phyloP scores from a whole-genome alignment of 2,329 filamentous ascomycete genomes.

The Trichoderma asperellum region DNA sequence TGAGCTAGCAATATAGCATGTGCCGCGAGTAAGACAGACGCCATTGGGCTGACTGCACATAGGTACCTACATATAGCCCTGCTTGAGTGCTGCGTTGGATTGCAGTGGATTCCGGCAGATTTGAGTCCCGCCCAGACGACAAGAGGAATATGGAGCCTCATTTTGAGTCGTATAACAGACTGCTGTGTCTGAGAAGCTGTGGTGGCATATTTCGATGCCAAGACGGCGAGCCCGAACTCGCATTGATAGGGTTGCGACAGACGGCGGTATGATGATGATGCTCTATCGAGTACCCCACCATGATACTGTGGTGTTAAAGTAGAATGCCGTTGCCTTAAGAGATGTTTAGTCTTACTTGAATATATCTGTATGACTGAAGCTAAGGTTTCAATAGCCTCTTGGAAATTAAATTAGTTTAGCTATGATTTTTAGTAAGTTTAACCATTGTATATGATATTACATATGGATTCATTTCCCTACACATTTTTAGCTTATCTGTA shows the following conservation, averaged over 20 bases:
- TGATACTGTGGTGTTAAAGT: not conserved
- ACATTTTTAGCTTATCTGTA: not conserved
- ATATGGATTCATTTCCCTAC: too few species aligned
- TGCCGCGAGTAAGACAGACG: not conserved
- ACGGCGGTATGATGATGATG: not conserved
- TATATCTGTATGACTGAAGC: too few species aligned
- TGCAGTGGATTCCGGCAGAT: not conserved
- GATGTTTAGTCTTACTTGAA: too few species aligned
- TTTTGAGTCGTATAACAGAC: not conserved
- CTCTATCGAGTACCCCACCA: not conserved
- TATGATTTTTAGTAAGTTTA: too few species aligned
- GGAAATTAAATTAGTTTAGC: too few species aligned
- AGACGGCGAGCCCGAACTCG: constrained; percentile 4
- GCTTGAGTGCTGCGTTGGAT: not conserved
- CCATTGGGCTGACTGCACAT: not conserved
- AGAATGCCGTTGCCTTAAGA: too few species aligned
- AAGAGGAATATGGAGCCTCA: not conserved
- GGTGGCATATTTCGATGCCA: not conserved
- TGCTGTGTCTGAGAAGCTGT: not conserved
- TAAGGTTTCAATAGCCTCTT: too few species aligned
- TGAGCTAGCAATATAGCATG: not conserved
- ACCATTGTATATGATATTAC: too few species aligned
- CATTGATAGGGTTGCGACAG: not conserved
- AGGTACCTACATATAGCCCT: too few species aligned
- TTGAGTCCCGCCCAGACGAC: not conserved